phyloP scores from a whole-genome alignment of 1,284 basidiomycete species.

The Ganoderma leucocontextum region DNA sequence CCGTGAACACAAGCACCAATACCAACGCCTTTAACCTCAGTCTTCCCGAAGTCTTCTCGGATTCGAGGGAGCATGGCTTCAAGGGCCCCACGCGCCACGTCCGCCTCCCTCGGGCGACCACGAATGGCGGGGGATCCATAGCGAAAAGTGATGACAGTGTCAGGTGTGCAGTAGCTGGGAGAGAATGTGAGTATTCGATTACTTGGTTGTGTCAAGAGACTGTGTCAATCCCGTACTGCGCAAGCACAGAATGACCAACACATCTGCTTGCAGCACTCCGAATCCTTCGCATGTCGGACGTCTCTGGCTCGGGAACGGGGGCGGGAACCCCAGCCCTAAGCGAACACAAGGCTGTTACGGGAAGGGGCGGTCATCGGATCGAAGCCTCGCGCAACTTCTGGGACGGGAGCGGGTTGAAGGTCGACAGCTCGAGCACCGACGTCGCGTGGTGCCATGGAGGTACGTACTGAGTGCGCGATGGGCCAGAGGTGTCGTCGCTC shows the following conservation, averaged over 20 bases:
- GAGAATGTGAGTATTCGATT: slow-evolving; percentile 63
- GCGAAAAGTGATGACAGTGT: slow-evolving; percentile 70
- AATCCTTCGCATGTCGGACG: slow-evolving; percentile 64
- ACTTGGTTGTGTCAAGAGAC: neutral
- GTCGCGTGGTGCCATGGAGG: slow-evolving; percentile 84
- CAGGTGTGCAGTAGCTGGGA: slow-evolving; percentile 75
- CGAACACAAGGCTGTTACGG: slow-evolving; percentile 62
- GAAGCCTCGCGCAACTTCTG: slow-evolving; percentile 77
- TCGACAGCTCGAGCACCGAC: slow-evolving; percentile 80
- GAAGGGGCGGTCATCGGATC: slow-evolving; percentile 66
- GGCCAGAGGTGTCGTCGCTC: neutral
- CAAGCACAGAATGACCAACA: neutral
- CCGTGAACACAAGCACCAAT: slow-evolving; percentile 19
- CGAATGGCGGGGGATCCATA: slow-evolving; percentile 68
- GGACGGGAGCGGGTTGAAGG: slow-evolving; percentile 76
- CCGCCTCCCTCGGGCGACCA: slow-evolving; percentile 61
- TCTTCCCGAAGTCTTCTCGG: slow-evolving; percentile 47
- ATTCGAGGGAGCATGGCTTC: slow-evolving; percentile 54
- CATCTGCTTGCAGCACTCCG: slow-evolving; percentile 60
- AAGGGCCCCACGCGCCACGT: slow-evolving; percentile 59
- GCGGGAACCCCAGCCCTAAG: slow-evolving; percentile 32
- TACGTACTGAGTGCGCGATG: slow-evolving; percentile 49
- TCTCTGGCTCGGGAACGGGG: slow-evolving; percentile 36
- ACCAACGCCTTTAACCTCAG: slow-evolving; percentile 24
- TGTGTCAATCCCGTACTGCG: slow-evolving; percentile 9